Evolutionary conservation across 345 rosid genomes (phyloP), one percentile per base, ranked within the genome.

Genomic region (Pugionium cornutum): DNA sequence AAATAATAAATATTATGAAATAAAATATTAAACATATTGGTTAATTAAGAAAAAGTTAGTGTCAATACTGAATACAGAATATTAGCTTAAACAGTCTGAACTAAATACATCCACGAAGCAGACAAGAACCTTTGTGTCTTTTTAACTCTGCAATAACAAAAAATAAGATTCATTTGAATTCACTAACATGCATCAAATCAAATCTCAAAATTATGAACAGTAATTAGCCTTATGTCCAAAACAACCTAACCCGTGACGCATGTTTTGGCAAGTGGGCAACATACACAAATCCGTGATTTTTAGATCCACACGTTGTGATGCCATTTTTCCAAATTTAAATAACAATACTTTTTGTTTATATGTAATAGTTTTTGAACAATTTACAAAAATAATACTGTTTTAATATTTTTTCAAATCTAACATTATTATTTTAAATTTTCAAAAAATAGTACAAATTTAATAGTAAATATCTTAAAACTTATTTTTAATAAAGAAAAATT

Each of bases 211-310:
- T 70, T 53, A 53, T 62, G 62, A 70, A 62, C 18, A 61, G 51
- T 50, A 62, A 34, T 25, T 35, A 59, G 42, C 57, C 58, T 56
- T 66, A 79, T 18, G 18, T 18, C 18, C 18, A 68, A 74, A 58
- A 47, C 35, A 62, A 76, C 67, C 64, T 18, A 30, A 55, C 40
- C 53, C 40, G 52, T 43, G 57, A 65, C 64, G 67, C 42, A 51
- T 34, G 28, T 51, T 18, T 18, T 18, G 18, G 18, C 18, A 18
- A 18, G 55, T 31, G 67, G 7, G 75, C 70, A 53, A 32, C 57
- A 82, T 47, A 28, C 72, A 34, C 75, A 68, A 69, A 65, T 89
- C 87, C 87, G 86, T 86, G 87, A 84, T 72, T 58, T 69, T 42
- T 43, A n/a, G n/a, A 30, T 6, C 3, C 71, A 77, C 84, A 84